These are phyloP conservation scores for Sphagnum tenellum DNA, from an alignment of 225 moss, liverwort and hornwort genomes.

Conservation along the genomic window DNA sequence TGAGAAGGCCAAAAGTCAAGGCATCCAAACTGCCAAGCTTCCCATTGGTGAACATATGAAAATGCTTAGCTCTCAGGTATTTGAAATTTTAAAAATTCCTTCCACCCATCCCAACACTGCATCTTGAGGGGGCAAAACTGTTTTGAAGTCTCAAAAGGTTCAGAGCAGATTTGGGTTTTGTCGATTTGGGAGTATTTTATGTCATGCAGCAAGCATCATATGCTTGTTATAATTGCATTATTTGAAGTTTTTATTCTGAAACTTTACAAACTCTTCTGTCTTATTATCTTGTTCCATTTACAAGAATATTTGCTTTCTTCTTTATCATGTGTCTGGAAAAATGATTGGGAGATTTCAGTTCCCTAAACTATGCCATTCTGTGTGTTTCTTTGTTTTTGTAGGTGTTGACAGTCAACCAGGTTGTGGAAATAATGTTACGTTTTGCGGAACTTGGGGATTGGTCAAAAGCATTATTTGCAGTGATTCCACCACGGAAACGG, in stretches of 20 bases:
- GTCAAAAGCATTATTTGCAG: conserved; percentile 52
- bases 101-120: not conserved
- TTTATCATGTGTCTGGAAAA: not conserved
- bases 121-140: too few species aligned
- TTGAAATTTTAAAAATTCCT: not conserved
- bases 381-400: conserved; percentile 9
- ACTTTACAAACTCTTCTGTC: too few species aligned
- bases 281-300: too few species aligned
- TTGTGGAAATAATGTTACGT: conserved; percentile 67
- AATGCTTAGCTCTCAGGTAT: conserved; percentile 78
- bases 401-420: conserved; percentile 95
- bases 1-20: conserved; percentile 75
- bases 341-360: not conserved
- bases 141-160: too few species aligned
- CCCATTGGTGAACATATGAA: conserved; percentile 88
- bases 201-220: too few species aligned
- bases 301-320: too few species aligned
- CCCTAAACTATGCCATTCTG: not conserved
- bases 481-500: conserved; percentile 68
- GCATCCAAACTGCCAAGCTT: conserved; percentile 85
- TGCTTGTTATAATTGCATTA: too few species aligned
- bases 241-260: too few species aligned
- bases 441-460: conserved; percentile 70
- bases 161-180: too few species aligned
- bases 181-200: too few species aligned